Evolutionary conservation across 108 stramenopile genomes (phyloP), one percentile per base, ranked within the genome.

Genomic region (Asterionellopsis glacialis): DNA sequence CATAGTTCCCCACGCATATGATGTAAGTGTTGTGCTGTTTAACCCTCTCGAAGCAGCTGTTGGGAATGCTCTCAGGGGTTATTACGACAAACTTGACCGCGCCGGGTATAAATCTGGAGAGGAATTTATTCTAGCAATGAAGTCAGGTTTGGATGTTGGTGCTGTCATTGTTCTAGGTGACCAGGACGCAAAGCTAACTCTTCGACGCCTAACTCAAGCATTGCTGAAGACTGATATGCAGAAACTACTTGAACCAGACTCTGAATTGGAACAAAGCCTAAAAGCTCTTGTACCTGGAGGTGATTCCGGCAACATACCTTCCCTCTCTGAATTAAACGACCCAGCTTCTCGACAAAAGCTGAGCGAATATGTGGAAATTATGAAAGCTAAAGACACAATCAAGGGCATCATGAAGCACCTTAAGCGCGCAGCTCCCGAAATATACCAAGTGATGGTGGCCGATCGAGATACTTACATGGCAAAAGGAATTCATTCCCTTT

Each of bases 401-500:
- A 68, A 56, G 28, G 55, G 43, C 9, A 55, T 90, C 26, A 82
- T 90, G 88, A 41, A 58, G 2, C 61, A 79, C 26, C 57, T 92
- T 23, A 41, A 72, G 61, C 45, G 57, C 27, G 59, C 69, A 12
- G 80, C 84, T 39, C 90, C 90, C 1, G 76, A 77, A 33, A 23
- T 88, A 11, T 86, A 86, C 53, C 55, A 82, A 42, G 90, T 83
- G 14, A 61, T 92, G 59, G 73, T 88, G 13, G 70, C 71, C 22
- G 85, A 88, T 55, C 75, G 90, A 13, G 85, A 88, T 71, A 68
- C 74, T 11, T 92, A 82, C 67, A 88, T 92, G 90, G 87, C 82
- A 0, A 70, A 78, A 22, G 90, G 76, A 21, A 65, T 91, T 57
- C 60, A 91, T 63, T 61, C 39, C 11, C 49, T 83, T 51, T 57